phyloP scores from a whole-genome alignment of 371 early-diverging fungal species.

The Mortierella sp. region DNA sequence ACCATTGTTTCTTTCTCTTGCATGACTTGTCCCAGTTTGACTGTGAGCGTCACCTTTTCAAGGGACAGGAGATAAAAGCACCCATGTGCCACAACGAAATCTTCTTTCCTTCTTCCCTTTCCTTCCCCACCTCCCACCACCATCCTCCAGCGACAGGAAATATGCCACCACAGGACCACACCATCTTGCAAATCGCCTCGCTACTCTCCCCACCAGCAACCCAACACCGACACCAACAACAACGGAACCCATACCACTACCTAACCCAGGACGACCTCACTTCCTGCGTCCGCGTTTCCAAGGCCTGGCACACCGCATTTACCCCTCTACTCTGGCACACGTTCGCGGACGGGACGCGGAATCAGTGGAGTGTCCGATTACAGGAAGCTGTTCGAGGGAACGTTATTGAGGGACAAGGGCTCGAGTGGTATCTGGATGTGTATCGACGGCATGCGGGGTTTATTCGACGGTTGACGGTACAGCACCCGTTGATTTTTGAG shows the following conservation, averaged over 20 bases:
- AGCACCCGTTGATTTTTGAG: not conserved
- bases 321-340: not conserved
- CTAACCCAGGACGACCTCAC: not conserved
- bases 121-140: not conserved
- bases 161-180: not conserved
- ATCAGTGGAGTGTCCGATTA: not conserved
- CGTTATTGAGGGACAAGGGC: not conserved
- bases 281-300: not conserved
- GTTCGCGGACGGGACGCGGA: not conserved
- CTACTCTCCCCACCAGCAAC: not conserved
- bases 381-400: not conserved
- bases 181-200: not conserved
- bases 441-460: not conserved
- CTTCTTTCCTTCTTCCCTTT: not conserved
- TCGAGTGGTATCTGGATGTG: not conserved
- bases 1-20: too few relatives aligned
- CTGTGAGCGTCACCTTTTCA: not conserved
- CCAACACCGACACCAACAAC: not conserved
- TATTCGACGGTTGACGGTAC: not conserved
- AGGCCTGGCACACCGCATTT: not conserved
- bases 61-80: not conserved
- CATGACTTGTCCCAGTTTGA: too few relatives aligned
- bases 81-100: not conserved
- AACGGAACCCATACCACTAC: not conserved
- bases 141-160: not conserved